Conservation (phyloP, 805 yeast genomes). For the Clavispora santaluciae region DNA sequence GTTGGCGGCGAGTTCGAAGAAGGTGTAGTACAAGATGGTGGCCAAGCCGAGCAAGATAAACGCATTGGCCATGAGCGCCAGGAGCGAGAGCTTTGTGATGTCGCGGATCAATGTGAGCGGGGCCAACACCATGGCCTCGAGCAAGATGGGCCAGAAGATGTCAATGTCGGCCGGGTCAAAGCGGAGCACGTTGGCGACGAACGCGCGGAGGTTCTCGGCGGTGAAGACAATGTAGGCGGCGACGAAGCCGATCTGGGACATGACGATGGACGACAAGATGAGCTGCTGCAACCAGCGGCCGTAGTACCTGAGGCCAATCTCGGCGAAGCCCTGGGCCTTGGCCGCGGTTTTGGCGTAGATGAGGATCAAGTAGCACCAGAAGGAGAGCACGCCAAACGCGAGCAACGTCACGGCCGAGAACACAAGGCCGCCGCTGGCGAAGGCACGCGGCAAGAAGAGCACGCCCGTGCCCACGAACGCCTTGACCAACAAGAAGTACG, state of each 20-base stretch:
- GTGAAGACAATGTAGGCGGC: slow-evolving; percentile 80
- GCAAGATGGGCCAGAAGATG: slow-evolving; percentile 41
- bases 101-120: slow-evolving; percentile 73
- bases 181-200: slow-evolving; percentile 47
- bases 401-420: slow-evolving; percentile 51
- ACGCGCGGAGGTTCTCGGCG: slow-evolving; percentile 65
- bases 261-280: slow-evolving; percentile 57
- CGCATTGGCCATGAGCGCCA: slow-evolving; percentile 67
- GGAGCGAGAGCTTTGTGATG: slow-evolving; percentile 67
- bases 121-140: slow-evolving; percentile 54
- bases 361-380: slow-evolving; percentile 71
- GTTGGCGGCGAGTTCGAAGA: slow-evolving; percentile 43
- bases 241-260: slow-evolving; percentile 76
- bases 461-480: slow-evolving; percentile 79
- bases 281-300: slow-evolving; percentile 62
- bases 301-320: slow-evolving; percentile 59
- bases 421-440: slow-evolving; percentile 64
- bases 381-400: slow-evolving; percentile 66
- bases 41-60: slow-evolving; percentile 63
- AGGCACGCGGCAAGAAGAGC: slow-evolving; percentile 63
- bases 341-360: slow-evolving; percentile 55
- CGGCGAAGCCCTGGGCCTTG: slow-evolving; percentile 72
- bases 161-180: slow-evolving; percentile 34
- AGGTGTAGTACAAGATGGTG: slow-evolving; percentile 56
- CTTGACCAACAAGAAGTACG: slow-evolving; percentile 65